Base-by-base conservation (phyloP, 495 filamentous ascomycete genomes). In the Pseudomonodictys pantanalensis region DNA sequence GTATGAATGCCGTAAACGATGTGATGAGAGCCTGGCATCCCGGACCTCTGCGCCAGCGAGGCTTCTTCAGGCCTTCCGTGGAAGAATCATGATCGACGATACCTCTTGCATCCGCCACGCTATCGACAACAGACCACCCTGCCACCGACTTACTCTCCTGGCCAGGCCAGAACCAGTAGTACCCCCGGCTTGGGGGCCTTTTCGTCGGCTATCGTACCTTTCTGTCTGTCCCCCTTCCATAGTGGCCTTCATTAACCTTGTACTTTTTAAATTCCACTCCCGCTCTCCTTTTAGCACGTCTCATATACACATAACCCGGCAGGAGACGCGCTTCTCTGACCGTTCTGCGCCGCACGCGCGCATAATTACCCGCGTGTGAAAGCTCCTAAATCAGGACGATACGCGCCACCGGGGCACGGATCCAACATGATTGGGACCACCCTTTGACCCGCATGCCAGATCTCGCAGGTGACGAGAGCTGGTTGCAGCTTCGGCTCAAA, bases 21-120 rank as follows among this genome's bases (percentile, higher is more conserved):
- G 60, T 58, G 60, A 48, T 53, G 32, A 35, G 18, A 39, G 47
- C 29, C 47, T 58, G 54, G 52, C 22, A 41, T 44, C 52, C 52
- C 52, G 17, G 17, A 32, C 18, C 25, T 11, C 8, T 24, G 17
- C 28, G 26, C 15, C n/a, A 17, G 2, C 0, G 23, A 24, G 26
- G 20, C n/a, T 33, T 12, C 23, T n/a, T n/a, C n/a, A n/a, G n/a
- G n/a, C n/a, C n/a, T n/a, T n/a, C n/a, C n/a, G n/a, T n/a, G n/a
- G n/a, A n/a, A n/a, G n/a, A n/a, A n/a, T n/a, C n/a, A n/a, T n/a
- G n/a, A n/a, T n/a, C n/a, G n/a, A n/a, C n/a, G n/a, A n/a, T n/a
- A n/a, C n/a, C n/a, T n/a, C n/a, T n/a, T n/a, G n/a, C n/a, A n/a
- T n/a, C n/a, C n/a, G n/a, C n/a, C n/a, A n/a, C n/a, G n/a, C n/a